These are phyloP conservation scores for Cornus florida DNA, from an alignment of 148 eudicot species.

Conservation along the genomic window DNA sequence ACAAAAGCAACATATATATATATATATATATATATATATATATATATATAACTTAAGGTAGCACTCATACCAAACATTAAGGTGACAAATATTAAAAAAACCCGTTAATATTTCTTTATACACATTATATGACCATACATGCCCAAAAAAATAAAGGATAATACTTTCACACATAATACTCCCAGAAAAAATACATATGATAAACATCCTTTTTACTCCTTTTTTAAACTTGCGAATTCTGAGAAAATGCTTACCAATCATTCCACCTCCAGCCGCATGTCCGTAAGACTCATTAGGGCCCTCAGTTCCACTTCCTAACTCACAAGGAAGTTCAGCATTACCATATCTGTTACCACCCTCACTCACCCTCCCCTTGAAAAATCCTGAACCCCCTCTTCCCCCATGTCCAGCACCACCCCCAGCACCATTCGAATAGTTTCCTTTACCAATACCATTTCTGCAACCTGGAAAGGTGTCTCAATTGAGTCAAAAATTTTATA, in stretches of 20 bases:
- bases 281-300: slow-evolving; percentile 62
- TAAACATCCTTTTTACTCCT: too few relatives aligned
- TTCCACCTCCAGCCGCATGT: slow-evolving; percentile 79
- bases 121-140: too few relatives aligned
- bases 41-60: too few relatives aligned
- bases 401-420: slow-evolving; percentile 97
- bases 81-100: too few relatives aligned
- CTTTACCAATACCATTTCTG: slow-evolving; percentile 67
- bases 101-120: too few relatives aligned
- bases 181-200: too few relatives aligned
- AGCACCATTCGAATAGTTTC: slow-evolving; percentile 73
- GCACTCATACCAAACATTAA: too few relatives aligned
- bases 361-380: slow-evolving; percentile 63
- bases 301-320: slow-evolving; percentile 83
- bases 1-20: too few relatives aligned
- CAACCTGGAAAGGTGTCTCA: slow-evolving; percentile 52
- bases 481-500: slow-evolving; percentile 1
- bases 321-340: slow-evolving; percentile 81
- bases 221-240: not conserved
- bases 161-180: too few relatives aligned
- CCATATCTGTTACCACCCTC: slow-evolving; percentile 78
- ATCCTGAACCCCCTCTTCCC: slow-evolving; percentile 79
- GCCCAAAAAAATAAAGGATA: too few relatives aligned
- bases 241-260: slow-evolving; percentile 56
- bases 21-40: too few relatives aligned